These are phyloP conservation scores for Diutina neorugosa DNA, from an alignment of 1,139 yeast species.

Conservation along the genomic window DNA sequence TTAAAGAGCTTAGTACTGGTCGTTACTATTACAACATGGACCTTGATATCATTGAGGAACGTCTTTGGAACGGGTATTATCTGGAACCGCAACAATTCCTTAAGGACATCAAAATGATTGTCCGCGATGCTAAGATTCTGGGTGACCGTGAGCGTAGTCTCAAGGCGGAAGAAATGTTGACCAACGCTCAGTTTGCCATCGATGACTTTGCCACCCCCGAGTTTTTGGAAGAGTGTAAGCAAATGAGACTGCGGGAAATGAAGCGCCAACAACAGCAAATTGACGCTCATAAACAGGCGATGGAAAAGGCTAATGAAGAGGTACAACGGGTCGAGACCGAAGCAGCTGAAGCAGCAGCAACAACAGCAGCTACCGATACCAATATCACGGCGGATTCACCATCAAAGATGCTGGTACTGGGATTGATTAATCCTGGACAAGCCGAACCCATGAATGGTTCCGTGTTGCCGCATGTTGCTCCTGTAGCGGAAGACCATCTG, in stretches of 20 bases:
- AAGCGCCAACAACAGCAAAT: constrained; percentile 24
- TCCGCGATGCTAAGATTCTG: constrained; percentile 58
- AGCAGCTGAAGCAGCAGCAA: background rate
- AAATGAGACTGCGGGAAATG: constrained; percentile 57
- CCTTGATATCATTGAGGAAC: constrained; percentile 83
- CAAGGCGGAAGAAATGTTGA: constrained; percentile 91
- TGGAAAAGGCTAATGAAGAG: background rate
- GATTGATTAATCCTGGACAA: background rate
- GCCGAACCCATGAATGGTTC: too few species aligned
- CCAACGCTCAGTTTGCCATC: constrained; percentile 90
- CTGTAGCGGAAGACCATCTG: background rate
- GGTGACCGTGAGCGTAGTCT: constrained; percentile 80
- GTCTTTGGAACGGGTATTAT: constrained; percentile 94
- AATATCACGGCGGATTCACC: background rate
- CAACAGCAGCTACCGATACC: background rate
- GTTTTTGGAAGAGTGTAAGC: constrained; percentile 66
- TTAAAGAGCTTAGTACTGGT: constrained; percentile 66
- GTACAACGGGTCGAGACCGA: background rate
- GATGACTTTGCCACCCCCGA: constrained; percentile 78
- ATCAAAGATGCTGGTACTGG: background rate
- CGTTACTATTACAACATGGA: constrained; percentile 76
- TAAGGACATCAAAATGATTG: constrained; percentile 74
- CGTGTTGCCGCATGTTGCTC: too few species aligned
- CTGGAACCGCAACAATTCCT: constrained; percentile 87
- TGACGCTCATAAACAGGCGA: background rate